Base-by-base conservation (phyloP, 1,284 basidiomycete genomes). In the Pseudomicrostroma phylloplanum region DNA sequence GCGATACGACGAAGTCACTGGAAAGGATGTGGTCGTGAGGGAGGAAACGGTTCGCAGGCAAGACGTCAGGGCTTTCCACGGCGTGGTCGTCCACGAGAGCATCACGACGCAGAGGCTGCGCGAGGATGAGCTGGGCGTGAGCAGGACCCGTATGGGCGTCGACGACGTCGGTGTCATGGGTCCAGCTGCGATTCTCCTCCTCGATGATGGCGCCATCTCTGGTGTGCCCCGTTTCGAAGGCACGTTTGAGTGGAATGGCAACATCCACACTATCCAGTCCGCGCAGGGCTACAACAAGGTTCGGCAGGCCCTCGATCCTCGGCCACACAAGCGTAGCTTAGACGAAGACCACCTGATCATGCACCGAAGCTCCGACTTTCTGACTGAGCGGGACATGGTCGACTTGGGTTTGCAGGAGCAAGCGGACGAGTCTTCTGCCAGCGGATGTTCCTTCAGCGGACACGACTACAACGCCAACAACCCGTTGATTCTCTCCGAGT, bases 231-330 rank as follows among this genome's bases (percentile, higher is more conserved):
- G 51, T 23, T 72, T 75, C 46, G 66, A 73, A 54, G 73, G 73
- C 51, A 68, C 65, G 51, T 75, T 75, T 49, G 66, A 67, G 49
- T 73, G 72, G 72, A 58, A 65, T 26, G 71, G 70, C 56, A 74
- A 75, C 59, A 64, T 67, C 15, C 73, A 75, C 51, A 62, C 64
- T 57, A 63, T 75, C 59, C 66, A 68, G 25, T 58, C 64, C 13
- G 60, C 68, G 1, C n/a, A 25, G 0, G 66, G 59, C 55, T 75
- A 72, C 62, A 19, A 63, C 19, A 55, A 65, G 23, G 67, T 63
- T 48, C 60, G 69, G n/a, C 66, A 65, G 12, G 15, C 39, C 1
- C 49, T 41, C 6, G 71, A 74, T 46, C 69, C 69, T 0, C 42
- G 23, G 56, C 13, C 69, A 6, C 63, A 67, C 30, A 61, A 62